Evolutionary conservation across 306 rosid genomes (phyloP).

Genomic region (Prinsepia uniflora): DNA sequence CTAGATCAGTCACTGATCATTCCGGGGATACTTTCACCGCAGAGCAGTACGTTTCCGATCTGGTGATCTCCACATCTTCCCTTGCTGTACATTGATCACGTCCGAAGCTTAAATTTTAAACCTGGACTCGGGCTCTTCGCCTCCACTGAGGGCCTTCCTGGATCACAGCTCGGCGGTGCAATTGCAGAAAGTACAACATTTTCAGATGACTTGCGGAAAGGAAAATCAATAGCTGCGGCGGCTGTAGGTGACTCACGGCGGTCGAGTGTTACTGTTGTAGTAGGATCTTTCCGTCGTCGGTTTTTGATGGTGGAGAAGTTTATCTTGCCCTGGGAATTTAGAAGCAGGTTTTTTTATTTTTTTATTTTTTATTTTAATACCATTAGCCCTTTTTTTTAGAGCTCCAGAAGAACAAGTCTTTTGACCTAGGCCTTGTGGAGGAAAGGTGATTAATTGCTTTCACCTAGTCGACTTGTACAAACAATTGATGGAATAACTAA

Average conservation of each 20-base stretch:
- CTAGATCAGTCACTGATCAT: slow-evolving; percentile 34
- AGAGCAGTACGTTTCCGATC: slow-evolving; percentile 11
- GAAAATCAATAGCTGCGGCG: slow-evolving; percentile 11
- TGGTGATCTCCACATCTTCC: not conserved
- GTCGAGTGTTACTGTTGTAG: slow-evolving; percentile 14
- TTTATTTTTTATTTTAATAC: too few species aligned
- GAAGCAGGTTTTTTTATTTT: slow-evolving; percentile 41
- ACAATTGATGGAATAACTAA: slow-evolving; percentile 10
- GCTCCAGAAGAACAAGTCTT: slow-evolving; percentile 33
- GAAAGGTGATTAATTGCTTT: not conserved
- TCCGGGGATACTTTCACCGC: slow-evolving; percentile 24
- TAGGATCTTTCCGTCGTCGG: slow-evolving; percentile 26
- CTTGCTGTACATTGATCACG: not conserved
- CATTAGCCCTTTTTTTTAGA: slow-evolving; percentile 24
- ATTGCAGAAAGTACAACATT: slow-evolving; percentile 14
- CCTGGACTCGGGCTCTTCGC: slow-evolving; percentile 33
- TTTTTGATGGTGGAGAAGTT: slow-evolving; percentile 15
- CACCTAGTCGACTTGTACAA: slow-evolving; percentile 11
- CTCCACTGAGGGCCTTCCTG: slow-evolving; percentile 36
- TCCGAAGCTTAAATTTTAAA: slow-evolving; percentile 30
- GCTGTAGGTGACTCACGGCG: slow-evolving; percentile 31
- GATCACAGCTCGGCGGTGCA: slow-evolving; percentile 15
- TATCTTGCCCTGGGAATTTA: slow-evolving; percentile 15
- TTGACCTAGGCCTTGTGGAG: slow-evolving; percentile 22
- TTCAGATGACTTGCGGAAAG: slow-evolving; percentile 28